phyloP scores from a whole-genome alignment of 176 grass and related monocot genomes.

The Dendrocalamus sinicus region DNA sequence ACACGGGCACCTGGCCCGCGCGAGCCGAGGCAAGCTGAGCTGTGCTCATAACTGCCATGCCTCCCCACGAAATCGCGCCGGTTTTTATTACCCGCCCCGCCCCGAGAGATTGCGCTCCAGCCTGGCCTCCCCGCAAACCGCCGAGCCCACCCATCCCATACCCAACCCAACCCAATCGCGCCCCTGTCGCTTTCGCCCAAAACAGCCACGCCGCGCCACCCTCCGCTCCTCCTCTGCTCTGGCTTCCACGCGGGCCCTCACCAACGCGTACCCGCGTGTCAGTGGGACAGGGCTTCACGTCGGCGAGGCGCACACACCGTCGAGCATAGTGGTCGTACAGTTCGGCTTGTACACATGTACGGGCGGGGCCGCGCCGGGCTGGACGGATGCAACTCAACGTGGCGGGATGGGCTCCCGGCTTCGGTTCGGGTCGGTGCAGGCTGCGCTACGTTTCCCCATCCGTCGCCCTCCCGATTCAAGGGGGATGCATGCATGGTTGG shows the following conservation, averaged over 20 bases:
- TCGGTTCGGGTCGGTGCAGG: not conserved
- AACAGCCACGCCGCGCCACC: no score
- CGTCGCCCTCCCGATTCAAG: slow-evolving; percentile 13
- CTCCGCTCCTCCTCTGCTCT: not conserved
- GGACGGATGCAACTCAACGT: slow-evolving; percentile 21
- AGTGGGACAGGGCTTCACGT: accelerated
- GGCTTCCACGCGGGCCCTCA: accelerated
- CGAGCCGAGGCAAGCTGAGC: slow-evolving; percentile 3
- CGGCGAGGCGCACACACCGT: slow-evolving; percentile 8
- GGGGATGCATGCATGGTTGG: slow-evolving; percentile 37
- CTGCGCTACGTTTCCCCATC: not conserved
- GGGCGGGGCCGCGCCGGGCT: slow-evolving; percentile 3
- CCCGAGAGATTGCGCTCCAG: slow-evolving; percentile 64
- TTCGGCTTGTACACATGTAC: slow-evolving; percentile 62
- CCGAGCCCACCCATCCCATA: slow-evolving; percentile 1
- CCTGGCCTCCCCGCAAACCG: slow-evolving; percentile 52
- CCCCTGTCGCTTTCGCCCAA: slow-evolving; percentile 31
- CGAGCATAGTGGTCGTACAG: slow-evolving; percentile 51
- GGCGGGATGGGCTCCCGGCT: slow-evolving; percentile 39
- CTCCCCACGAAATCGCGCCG: slow-evolving; percentile 64
- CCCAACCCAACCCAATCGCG: not conserved
- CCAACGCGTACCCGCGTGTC: accelerated
- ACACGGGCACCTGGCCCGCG: slow-evolving; percentile 42
- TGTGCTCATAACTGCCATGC: slow-evolving; percentile 55
- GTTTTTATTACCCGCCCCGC: slow-evolving; percentile 32